These are phyloP conservation scores for Lepidium sativum DNA, from an alignment of 345 rosid genomes.

Conservation along the genomic window DNA sequence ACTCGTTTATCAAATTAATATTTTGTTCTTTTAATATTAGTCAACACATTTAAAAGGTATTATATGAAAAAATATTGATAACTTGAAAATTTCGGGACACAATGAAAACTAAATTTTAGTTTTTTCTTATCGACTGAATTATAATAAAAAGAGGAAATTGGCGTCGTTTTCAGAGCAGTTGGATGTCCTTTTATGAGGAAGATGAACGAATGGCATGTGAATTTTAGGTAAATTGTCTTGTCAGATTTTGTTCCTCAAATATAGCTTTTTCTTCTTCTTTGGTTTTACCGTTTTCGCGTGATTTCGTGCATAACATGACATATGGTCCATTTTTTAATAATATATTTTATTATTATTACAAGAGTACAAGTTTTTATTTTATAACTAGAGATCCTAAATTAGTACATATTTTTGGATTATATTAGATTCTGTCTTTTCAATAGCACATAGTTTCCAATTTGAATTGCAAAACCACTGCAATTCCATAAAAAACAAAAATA, in stretches of 20 bases:
- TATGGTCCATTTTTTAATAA: conserved; percentile 7
- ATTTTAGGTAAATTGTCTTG: conserved; percentile 17
- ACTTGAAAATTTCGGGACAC: no score
- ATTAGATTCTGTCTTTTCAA: not conserved
- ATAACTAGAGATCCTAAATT: not conserved
- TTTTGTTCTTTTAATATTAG: not conserved
- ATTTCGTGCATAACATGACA: conserved; percentile 17
- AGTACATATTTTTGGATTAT: conserved; percentile 5
- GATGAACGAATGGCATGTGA: conserved; percentile 18
- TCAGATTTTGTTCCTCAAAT: conserved; percentile 1
- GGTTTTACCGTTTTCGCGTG: conserved; percentile 16
- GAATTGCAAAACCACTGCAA: conserved; percentile 6
- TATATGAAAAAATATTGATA: no score
- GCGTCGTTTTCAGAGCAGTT: conserved; percentile 24
- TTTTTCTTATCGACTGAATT: no score
- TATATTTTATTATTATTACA: not conserved
- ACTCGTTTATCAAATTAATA: not conserved
- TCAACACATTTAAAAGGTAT: no score
- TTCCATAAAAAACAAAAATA: no score
- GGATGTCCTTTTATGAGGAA: conserved; percentile 20
- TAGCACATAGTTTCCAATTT: conserved; percentile 12
- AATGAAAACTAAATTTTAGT: no score
- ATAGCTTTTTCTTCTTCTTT: not conserved
- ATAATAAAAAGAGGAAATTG: no score
- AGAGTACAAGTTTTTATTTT: not conserved